A percentile compares a stretch with the other conserved stretches of the same genome.
phyloP scores from a whole-genome alignment of 2,329 filamentous ascomycete species.

The Cladosporium sp. region DNA sequence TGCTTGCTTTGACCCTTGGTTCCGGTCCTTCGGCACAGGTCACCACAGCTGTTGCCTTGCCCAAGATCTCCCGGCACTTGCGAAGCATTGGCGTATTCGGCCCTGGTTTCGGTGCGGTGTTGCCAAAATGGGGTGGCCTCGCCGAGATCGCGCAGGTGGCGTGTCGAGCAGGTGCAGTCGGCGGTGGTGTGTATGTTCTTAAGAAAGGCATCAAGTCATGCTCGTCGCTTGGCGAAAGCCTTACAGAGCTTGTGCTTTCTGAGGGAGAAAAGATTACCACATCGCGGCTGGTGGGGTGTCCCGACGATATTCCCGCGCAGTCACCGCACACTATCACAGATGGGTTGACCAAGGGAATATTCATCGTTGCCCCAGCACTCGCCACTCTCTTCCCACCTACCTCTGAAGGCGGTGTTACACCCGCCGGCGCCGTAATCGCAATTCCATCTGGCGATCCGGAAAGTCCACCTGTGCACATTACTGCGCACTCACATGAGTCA shows the following conservation, averaged over 20 bases:
- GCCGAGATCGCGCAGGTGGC: slow-evolving; percentile 89
- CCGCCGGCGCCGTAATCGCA: slow-evolving; percentile 71
- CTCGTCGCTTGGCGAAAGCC: background rate
- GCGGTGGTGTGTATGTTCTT: slow-evolving; percentile 86
- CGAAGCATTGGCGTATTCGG: slow-evolving; percentile 86
- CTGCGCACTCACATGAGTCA: slow-evolving; percentile 84
- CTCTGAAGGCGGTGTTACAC: slow-evolving; percentile 72
- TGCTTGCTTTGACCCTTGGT: slow-evolving; percentile 73
- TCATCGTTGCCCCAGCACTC: slow-evolving; percentile 68
- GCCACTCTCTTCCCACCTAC: slow-evolving; percentile 66
- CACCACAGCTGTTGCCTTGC: slow-evolving; percentile 68
- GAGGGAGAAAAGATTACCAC: slow-evolving; percentile 35
- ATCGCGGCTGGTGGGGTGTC: slow-evolving; percentile 32
- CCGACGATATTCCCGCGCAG: slow-evolving; percentile 28
- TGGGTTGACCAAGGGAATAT: slow-evolving; percentile 46
- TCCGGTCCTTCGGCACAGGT: slow-evolving; percentile 57
- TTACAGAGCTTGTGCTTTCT: slow-evolving; percentile 26
- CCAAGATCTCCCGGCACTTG: slow-evolving; percentile 74
- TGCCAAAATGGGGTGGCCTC: slow-evolving; percentile 89
- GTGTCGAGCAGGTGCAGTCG: slow-evolving; percentile 86
- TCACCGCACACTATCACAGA: background rate
- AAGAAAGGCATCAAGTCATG: slow-evolving; percentile 62
- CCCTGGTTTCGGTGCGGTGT: slow-evolving; percentile 81
- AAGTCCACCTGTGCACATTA: slow-evolving; percentile 58
- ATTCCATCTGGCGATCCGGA: slow-evolving; percentile 51